Evolutionary conservation across 352 stramenopile species (phyloP), one percentile per base, ranked within the genome.

Genomic region (Pythium phragmitis): DNA sequence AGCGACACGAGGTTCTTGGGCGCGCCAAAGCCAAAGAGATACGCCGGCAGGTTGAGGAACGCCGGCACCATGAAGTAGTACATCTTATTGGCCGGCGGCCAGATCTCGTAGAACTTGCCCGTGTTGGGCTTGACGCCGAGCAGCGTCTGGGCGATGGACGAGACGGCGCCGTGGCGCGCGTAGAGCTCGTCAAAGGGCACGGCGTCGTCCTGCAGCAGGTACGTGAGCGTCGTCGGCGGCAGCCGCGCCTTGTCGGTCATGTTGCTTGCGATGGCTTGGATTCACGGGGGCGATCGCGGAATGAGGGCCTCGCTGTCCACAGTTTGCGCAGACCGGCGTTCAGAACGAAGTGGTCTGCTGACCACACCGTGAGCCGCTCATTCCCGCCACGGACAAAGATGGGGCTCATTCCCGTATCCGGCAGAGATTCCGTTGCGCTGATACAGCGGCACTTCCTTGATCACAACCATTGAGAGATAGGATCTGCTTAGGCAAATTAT

Each of bases 51-150:
- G 41, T 69, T 69, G 26, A 69, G 33, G 42, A 69, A 69, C 37
- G 26, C 37, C 9, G 62, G 62, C 37, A 69, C 62, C 62, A 69
- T 69, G 41, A 64, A 57, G 62, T 69, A 69, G 62, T 69, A 69
- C 54, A 63, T 63, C 26, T 50, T 49, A 54, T 69, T 69, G 26
- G 62, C 62, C 8, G 62, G 62, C 48, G 62, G 62, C 62, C 62
- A 69, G 62, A 63, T 69, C 55, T 69, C 62, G 16, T 63, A 60
- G 55, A 60, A 69, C 55, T 69, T 69, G 62, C 62, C 62, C 23
- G 62, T 69, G 62, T 69, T 69, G 46, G 62, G 62, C 46, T 59
- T 46, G 37, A 69, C 42, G 42, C 62, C 62, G 2, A 69, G 62
- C 54, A 69, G 23, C 28, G 33, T 23, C 48, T 69, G 59, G 54